Evolutionary conservation across 2,329 filamentous ascomycete genomes (phyloP), one percentile per base, ranked within the genome.

Genomic region (Ceratocystis ficicola): DNA sequence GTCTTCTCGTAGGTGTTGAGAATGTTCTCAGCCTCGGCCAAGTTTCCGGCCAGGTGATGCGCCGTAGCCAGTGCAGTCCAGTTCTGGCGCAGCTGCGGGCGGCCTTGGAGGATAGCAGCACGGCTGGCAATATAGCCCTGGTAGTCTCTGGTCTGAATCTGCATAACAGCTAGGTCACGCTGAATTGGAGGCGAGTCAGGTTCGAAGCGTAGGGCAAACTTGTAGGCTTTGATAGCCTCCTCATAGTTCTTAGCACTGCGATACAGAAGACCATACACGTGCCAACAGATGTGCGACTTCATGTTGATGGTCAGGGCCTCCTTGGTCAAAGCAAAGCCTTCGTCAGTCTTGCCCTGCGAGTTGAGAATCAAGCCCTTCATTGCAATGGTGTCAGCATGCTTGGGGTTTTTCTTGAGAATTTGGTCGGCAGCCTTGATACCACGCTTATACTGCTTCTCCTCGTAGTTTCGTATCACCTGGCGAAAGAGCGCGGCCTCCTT

Each of bases 231-330:
- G 79, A 96, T 96, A 8, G 95, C 93, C 78, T 97, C 94, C 75
- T 97, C 94, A 72, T 95, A 97, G 77, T 99, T 97, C 82, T 97
- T 97, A 73, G 89, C 88, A 62, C 90, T 87, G 63, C 93, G 87
- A 77, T 95, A 97, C 63, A 99, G 82, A 70, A 99, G 78, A 41
- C 95, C 94, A 75, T 97, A 99, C 68, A 99, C 94, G 76, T 99
- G 95, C 94, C 94, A 99, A 81, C 92, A 97, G 72, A 99, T 92
- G 77, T 97, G 93, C 72, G 92, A 96, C 79, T 95, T 96, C 92
- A 99, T 97, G 75, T 97, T 92, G 72, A 92, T 90, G 70, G 88
- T 91, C 71, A 99, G 81, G 44, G 95, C 94, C 70, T 91, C 84
- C 78, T 96, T 99, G 73, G 89, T 93, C 68, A 99, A 82, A 59